A percentile compares a stretch with the other conserved stretches of the same genome.
phyloP scores from a whole-genome alignment of 2,329 filamentous ascomycete genomes.

The Pyrenochaeta sp. region DNA sequence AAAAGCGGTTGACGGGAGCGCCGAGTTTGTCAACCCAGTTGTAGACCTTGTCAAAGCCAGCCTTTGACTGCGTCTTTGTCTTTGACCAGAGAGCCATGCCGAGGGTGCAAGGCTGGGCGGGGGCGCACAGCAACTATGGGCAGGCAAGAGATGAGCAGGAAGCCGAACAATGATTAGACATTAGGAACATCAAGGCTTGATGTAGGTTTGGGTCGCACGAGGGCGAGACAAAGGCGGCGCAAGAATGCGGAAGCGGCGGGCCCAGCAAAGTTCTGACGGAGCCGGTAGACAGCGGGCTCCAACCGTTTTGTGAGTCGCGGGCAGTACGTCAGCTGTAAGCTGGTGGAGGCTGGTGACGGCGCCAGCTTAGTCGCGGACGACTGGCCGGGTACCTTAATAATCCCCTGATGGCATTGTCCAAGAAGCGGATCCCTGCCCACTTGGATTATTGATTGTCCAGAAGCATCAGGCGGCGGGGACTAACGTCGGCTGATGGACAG shows the following conservation, averaged over 20 bases:
- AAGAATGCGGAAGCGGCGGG: slow-evolving; percentile 23
- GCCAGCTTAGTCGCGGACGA: slow-evolving; percentile 1
- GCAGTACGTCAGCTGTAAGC: slow-evolving; percentile 33
- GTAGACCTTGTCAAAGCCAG: slow-evolving; percentile 76
- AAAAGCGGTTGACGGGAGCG: slow-evolving; percentile 79
- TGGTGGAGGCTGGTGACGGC: slow-evolving; percentile 25
- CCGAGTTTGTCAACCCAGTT: slow-evolving; percentile 73
- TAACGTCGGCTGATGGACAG: slow-evolving; percentile 7
- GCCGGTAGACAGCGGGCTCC: slow-evolving; percentile 32
- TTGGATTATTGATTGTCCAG: slow-evolving; percentile 17
- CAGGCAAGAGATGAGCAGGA: slow-evolving; percentile 27
- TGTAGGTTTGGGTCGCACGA: slow-evolving; percentile 14
- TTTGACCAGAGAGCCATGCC: slow-evolving; percentile 46
- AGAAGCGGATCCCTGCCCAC: slow-evolving; percentile 18
- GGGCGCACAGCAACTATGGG: slow-evolving; percentile 12
- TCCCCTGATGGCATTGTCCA: slow-evolving; percentile 13
- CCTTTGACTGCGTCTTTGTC: slow-evolving; percentile 46
- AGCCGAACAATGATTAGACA: slow-evolving; percentile 29
- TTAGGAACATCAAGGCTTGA: slow-evolving; percentile 23
- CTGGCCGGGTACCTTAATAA: slow-evolving; percentile 38
- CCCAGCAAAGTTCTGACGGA: slow-evolving; percentile 10
- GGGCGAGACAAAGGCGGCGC: slow-evolving; percentile 15
- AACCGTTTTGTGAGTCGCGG: slow-evolving; percentile 28
- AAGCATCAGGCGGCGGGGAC: slow-evolving; percentile 7
- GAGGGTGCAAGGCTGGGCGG: slow-evolving; percentile 4